Percentiles rank a stretch among this genome's conserved stretches.
Conservation (phyloP, 169 alveolate genomes). For the Perkinsus marinus region DNA sequence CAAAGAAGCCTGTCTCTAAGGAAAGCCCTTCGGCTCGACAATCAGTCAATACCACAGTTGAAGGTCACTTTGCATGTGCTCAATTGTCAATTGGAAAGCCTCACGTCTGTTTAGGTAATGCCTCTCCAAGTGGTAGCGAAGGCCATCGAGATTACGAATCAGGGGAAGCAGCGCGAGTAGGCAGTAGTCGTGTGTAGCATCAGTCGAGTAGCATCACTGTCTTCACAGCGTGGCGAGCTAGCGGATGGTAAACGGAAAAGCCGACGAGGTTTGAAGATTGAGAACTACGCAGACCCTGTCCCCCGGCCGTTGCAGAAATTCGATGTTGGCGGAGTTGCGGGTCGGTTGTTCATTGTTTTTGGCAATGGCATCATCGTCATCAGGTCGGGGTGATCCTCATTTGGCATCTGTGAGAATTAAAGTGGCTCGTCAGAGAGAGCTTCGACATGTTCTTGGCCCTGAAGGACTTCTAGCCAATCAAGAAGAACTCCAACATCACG, state of each 20-base stretch:
- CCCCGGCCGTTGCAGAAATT: not conserved
- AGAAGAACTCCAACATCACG: not conserved
- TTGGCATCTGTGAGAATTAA: not conserved
- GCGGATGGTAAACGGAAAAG: constrained; percentile 56
- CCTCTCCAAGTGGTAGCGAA: too few relatives aligned
- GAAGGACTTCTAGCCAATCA: not conserved
- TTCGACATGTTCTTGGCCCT: not conserved
- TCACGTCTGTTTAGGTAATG: too few relatives aligned
- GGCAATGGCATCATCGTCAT: not conserved
- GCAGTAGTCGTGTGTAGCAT: too few relatives aligned
- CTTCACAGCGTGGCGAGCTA: constrained; percentile 8
- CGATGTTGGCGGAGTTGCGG: not conserved
- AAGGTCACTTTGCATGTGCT: constrained; percentile 32
- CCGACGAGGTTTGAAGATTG: constrained; percentile 18
- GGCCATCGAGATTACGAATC: too few relatives aligned
- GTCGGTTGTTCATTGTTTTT: not conserved
- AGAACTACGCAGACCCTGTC: not conserved
- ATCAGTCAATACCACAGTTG: constrained; percentile 33
- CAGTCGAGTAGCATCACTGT: too few relatives aligned
- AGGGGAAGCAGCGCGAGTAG: too few relatives aligned
- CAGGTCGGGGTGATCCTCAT: not conserved
- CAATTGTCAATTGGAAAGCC: too few relatives aligned
- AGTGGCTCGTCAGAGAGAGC: not conserved
- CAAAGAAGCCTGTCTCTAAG: constrained; percentile 10
- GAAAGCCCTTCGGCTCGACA: constrained; percentile 28